These are phyloP conservation scores for Microcera coccophila DNA, from an alignment of 2,329 filamentous ascomycete species.

Conservation along the genomic window DNA sequence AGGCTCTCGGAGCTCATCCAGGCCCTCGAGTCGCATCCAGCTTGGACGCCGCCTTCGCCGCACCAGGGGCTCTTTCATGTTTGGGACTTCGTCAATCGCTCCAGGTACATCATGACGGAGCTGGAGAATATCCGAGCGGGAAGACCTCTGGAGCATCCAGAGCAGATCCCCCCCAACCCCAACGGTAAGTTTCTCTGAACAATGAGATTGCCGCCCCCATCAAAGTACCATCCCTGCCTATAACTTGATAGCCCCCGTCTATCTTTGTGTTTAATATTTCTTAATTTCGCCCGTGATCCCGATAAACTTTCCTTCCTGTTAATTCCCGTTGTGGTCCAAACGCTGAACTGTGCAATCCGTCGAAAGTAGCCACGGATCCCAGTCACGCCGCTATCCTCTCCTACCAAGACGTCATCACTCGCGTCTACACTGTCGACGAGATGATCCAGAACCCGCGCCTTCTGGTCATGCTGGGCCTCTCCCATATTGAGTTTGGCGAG, in stretches of 20 bases:
- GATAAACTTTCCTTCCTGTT: not conserved
- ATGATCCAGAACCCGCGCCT: slow-evolving; percentile 29
- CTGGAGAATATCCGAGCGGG: slow-evolving; percentile 37
- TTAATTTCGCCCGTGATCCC: not conserved
- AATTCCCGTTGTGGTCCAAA: too few relatives aligned
- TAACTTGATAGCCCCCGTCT: not conserved
- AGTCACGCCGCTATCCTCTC: slow-evolving; percentile 23
- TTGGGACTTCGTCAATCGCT: slow-evolving; percentile 41
- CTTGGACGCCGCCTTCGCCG: slow-evolving; percentile 24
- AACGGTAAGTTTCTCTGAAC: too few relatives aligned
- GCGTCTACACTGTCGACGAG: slow-evolving; percentile 30
- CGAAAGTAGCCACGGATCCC: slow-evolving; percentile 19
- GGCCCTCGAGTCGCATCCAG: slow-evolving; percentile 29
- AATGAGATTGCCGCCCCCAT: not conserved
- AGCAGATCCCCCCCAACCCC: slow-evolving; percentile 32
- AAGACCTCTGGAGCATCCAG: slow-evolving; percentile 30
- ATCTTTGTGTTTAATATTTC: not conserved
- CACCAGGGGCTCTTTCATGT: slow-evolving; percentile 35
- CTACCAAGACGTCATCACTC: slow-evolving; percentile 30
- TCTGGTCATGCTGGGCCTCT: slow-evolving; percentile 32
- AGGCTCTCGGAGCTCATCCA: slow-evolving; percentile 26
- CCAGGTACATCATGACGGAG: slow-evolving; percentile 40
- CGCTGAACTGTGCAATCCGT: too few relatives aligned
- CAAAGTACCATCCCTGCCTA: not conserved
- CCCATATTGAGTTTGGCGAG: slow-evolving; percentile 27